phyloP scores from a whole-genome alignment of 495 filamentous ascomycete genomes.

The Parathielavia hyrcaniae region DNA sequence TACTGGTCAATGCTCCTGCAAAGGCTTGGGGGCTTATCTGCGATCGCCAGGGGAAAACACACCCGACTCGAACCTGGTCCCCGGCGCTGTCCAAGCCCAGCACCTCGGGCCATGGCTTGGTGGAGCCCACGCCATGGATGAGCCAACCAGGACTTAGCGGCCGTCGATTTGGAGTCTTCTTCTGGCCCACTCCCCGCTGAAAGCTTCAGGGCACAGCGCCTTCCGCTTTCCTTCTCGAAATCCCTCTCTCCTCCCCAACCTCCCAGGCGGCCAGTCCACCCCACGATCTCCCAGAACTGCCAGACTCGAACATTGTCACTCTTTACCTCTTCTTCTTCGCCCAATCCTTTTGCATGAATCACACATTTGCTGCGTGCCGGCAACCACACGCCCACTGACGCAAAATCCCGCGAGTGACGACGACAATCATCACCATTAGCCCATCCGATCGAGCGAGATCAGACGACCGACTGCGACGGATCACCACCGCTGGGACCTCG shows the following conservation, averaged over 20 bases:
- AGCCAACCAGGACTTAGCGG: conserved; percentile 3
- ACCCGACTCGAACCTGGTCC: too few relatives aligned
- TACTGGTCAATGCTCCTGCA: conserved; percentile 3
- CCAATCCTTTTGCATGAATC: conserved; percentile 1
- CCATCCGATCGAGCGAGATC: too few relatives aligned
- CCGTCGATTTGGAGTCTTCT: conserved; percentile 2
- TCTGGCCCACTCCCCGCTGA: neutral
- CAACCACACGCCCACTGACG: neutral
- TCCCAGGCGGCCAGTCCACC: conserved; percentile 6
- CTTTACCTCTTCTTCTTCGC: conserved; percentile 2
- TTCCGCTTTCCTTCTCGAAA: conserved; percentile 6
- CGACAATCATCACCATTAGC: neutral
- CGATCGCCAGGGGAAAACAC: conserved; percentile 17
- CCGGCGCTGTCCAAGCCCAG: too few relatives aligned
- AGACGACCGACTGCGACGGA: too few relatives aligned
- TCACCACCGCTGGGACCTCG: too few relatives aligned
- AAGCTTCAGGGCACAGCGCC: conserved; percentile 1
- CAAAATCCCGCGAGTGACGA: neutral
- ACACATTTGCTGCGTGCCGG: neutral
- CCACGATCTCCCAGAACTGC: conserved; percentile 4
- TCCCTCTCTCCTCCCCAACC: conserved; percentile 10
- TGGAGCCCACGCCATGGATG: neutral
- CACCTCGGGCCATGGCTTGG: neutral
- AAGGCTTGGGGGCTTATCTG: neutral
- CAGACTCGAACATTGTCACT: neutral